Conservation (phyloP, 1,284 basidiomycete genomes). For the Marasmius tenuissimus region DNA sequence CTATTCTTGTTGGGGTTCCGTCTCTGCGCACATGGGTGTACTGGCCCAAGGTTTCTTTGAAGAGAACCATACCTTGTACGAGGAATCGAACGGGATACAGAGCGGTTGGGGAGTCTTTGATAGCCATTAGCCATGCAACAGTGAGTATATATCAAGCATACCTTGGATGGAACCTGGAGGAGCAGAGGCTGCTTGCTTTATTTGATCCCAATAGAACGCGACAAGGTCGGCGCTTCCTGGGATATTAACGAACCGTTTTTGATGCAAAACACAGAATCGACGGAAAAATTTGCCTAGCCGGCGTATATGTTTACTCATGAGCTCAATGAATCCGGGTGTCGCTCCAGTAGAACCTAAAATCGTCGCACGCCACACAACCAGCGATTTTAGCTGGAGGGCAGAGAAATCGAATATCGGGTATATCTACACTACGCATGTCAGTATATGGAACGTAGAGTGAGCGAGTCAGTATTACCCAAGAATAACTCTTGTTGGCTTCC, state of each 20-base stretch:
- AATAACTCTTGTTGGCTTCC: conserved; percentile 41
- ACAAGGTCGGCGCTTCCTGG: conserved; percentile 66
- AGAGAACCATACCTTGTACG: conserved; percentile 84
- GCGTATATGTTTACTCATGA: conserved; percentile 65
- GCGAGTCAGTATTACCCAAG: conserved; percentile 46
- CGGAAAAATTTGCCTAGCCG: conserved; percentile 78
- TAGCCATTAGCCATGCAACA: background rate
- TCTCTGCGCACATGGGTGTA: conserved; percentile 67
- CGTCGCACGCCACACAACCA: conserved; percentile 44
- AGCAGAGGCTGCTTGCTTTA: conserved; percentile 63
- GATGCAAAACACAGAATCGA: conserved; percentile 64
- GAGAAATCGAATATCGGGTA: conserved; percentile 61
- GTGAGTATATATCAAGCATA: conserved; percentile 26
- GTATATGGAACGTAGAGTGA: background rate
- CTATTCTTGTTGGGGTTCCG: conserved; percentile 59
- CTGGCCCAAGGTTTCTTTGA: conserved; percentile 80
- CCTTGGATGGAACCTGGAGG: conserved; percentile 57
- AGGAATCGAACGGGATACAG: conserved; percentile 78
- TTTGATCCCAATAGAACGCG: conserved; percentile 76
- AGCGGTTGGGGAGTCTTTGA: conserved; percentile 46
- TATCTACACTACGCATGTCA: conserved; percentile 39
- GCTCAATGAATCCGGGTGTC: conserved; percentile 42
- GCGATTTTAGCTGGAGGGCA: conserved; percentile 48
- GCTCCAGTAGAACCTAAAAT: conserved; percentile 20
- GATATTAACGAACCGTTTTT: conserved; percentile 59